Conservation (phyloP, 2,329 filamentous ascomycete species). For the Phyllosticta citrichinensis region DNA sequence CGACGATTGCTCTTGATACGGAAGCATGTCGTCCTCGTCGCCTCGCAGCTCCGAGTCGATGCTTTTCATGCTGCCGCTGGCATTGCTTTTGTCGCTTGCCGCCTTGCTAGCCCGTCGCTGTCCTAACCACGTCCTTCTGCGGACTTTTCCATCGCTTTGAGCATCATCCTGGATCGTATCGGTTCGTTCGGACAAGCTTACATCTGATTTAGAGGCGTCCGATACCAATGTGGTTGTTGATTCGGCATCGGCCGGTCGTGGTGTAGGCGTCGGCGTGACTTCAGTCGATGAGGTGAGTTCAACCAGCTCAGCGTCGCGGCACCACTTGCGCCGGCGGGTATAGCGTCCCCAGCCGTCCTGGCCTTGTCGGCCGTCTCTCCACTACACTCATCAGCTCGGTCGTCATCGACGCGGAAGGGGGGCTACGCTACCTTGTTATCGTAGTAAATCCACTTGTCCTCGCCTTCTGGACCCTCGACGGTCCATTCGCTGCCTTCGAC, state of each 20-base stretch:
- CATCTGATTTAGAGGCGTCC: slow-evolving; percentile 18
- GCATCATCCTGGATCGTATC: slow-evolving; percentile 19
- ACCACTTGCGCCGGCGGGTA: slow-evolving; percentile 91
- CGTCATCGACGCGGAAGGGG: neutral
- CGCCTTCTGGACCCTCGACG: slow-evolving; percentile 60
- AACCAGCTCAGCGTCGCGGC: slow-evolving; percentile 87
- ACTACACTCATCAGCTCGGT: slow-evolving; percentile 42
- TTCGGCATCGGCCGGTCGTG: slow-evolving; percentile 12
- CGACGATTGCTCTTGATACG: slow-evolving; percentile 39
- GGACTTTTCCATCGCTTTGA: slow-evolving; percentile 23
- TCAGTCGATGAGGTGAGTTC: slow-evolving; percentile 49
- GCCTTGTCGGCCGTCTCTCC: slow-evolving; percentile 77
- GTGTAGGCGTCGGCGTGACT: slow-evolving; percentile 34
- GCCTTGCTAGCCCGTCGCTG: slow-evolving; percentile 13
- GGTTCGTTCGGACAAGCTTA: slow-evolving; percentile 18
- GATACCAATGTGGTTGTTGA: slow-evolving; percentile 12
- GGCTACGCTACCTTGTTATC: slow-evolving; percentile 69
- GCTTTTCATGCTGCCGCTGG: slow-evolving; percentile 18
- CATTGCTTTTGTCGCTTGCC: slow-evolving; percentile 20
- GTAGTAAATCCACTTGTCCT: slow-evolving; percentile 79
- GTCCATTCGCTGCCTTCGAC: slow-evolving; percentile 77
- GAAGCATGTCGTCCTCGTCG: slow-evolving; percentile 40
- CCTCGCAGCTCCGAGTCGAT: slow-evolving; percentile 23
- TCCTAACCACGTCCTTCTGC: slow-evolving; percentile 26
- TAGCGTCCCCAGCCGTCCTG: slow-evolving; percentile 90